phyloP scores from a whole-genome alignment of 495 filamentous ascomycete species.

The Hypoxylon perforatum region DNA sequence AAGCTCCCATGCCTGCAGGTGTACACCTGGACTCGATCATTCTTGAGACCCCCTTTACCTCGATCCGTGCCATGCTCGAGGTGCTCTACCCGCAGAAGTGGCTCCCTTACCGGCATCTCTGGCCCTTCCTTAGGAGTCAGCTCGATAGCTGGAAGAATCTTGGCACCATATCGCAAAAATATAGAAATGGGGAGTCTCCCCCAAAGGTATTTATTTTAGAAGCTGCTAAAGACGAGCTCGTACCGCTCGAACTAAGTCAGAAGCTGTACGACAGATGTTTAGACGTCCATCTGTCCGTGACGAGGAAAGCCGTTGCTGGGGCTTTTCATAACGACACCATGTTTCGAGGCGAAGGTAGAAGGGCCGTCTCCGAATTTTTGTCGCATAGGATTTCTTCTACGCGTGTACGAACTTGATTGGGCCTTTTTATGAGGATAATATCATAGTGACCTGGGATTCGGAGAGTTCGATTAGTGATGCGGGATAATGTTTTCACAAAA shows the following conservation, averaged over 20 bases:
- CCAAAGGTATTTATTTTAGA: conserved; percentile 68
- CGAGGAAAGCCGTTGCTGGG: conserved; percentile 47
- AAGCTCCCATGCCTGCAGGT: conserved; percentile 39
- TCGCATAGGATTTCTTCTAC: conserved; percentile 30
- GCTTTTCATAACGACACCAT: conserved; percentile 61
- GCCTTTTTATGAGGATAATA: conserved; percentile 1
- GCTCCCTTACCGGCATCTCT: conserved; percentile 73
- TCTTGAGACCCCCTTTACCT: conserved; percentile 82
- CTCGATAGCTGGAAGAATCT: conserved; percentile 60
- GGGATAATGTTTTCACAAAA: not conserved
- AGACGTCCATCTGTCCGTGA: conserved; percentile 53
- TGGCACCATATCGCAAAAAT: conserved; percentile 45
- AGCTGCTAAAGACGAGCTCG: conserved; percentile 75
- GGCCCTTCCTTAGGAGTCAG: conserved; percentile 61
- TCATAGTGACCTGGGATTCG: not conserved
- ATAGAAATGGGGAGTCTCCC: conserved; percentile 15
- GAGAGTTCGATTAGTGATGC: not conserved
- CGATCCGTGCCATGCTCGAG: conserved; percentile 76
- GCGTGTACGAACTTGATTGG: conserved; percentile 31
- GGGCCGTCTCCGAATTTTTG: conserved; percentile 50
- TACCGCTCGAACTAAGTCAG: conserved; percentile 67
- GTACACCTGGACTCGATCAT: conserved; percentile 63
- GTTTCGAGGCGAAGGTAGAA: conserved; percentile 55
- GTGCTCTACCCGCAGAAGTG: conserved; percentile 84
- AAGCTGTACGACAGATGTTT: conserved; percentile 58